These are phyloP conservation scores for Dipteronia sinensis DNA, from an alignment of 345 rosid genomes.

Conservation along the genomic window DNA sequence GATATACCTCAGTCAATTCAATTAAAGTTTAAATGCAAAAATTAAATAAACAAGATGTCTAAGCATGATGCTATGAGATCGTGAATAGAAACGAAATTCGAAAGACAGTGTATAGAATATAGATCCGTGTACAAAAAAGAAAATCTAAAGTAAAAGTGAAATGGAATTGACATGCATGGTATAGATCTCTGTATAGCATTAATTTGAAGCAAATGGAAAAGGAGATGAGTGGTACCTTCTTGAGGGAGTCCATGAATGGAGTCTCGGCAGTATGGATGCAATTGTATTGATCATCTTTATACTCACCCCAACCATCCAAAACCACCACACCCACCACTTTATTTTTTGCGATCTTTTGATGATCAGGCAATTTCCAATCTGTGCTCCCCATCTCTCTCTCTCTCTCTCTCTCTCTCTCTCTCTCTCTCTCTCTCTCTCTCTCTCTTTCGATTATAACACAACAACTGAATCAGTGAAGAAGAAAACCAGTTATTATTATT, in stretches of 20 bases:
- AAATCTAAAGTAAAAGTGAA: too few species aligned
- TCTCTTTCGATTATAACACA: background rate
- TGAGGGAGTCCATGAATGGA: constrained; percentile 91
- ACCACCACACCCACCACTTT: constrained; percentile 79
- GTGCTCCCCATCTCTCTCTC: constrained; percentile 53
- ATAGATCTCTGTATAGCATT: background rate
- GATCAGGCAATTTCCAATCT: constrained; percentile 80
- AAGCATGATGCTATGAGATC: too few species aligned
- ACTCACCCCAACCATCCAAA: constrained; percentile 98
- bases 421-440: constrained; percentile 20
- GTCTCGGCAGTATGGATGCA: constrained; percentile 93
- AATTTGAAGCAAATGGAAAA: too few species aligned
- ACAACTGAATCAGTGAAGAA: background rate
- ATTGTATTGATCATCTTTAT: constrained; percentile 74
- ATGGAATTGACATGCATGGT: too few species aligned
- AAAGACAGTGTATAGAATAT: background rate
- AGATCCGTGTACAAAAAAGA: too few species aligned
- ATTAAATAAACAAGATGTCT: background rate
- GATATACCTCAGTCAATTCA: background rate
- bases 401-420: constrained; percentile 18
- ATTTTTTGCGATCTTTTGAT: constrained; percentile 76
- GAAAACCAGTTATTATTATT: background rate
- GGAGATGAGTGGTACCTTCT: constrained; percentile 43
- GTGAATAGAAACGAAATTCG: background rate
- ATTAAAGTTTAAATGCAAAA: background rate